Base-by-base conservation (phyloP, 257 asterid species). In the Lycium barbarum region DNA sequence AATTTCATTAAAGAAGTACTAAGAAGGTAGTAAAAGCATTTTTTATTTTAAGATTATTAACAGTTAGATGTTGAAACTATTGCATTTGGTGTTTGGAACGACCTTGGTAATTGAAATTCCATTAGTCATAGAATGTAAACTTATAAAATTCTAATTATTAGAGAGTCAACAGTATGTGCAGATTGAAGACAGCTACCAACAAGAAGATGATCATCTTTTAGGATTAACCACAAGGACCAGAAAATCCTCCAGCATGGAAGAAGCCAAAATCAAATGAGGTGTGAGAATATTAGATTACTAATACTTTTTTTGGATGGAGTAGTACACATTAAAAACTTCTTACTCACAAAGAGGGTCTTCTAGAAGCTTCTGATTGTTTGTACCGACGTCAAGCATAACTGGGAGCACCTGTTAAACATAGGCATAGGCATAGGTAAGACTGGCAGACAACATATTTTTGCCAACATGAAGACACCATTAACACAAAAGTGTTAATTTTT, bases 371-470 rank as follows among this genome's bases (percentile, higher is more conserved):
- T 93, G 90, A 86, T 97, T 97, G 93, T 95, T 97, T 33, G 99
- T 97, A 83, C 99, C 99, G 83, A 97, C 97, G 83, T 97, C 99
- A 86, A 97, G 99, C 99, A 97, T 97, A 85, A 97, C 93, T 18
- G 99, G 99, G 88, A 97, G 91, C 88, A 97, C 89, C 99, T 97
- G 95, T 84, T 22, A 86, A 26, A 74, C 70, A 86, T 40, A 86
- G 36, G 79, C 70, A 86, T 40, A 20, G 84, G 73, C 80, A 88
- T 47, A 80, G 71, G 82, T 66, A 62, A 85, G 66, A 53, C 81
- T 49, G 13, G 63, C 81, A 76, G 63, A 76, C 81, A 13, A 0
- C 26, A 22, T 76, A 51, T 3, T 72, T 51, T 78, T 53, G 81
- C 81, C 53, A 78, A 78, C 63, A 13, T 49, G 81, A 78, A 78